A percentile compares a stretch with the other conserved stretches of the same genome.
These are phyloP conservation scores for Penicillium bialowiezense DNA, from an alignment of 495 filamentous ascomycete species.

Conservation along the genomic window DNA sequence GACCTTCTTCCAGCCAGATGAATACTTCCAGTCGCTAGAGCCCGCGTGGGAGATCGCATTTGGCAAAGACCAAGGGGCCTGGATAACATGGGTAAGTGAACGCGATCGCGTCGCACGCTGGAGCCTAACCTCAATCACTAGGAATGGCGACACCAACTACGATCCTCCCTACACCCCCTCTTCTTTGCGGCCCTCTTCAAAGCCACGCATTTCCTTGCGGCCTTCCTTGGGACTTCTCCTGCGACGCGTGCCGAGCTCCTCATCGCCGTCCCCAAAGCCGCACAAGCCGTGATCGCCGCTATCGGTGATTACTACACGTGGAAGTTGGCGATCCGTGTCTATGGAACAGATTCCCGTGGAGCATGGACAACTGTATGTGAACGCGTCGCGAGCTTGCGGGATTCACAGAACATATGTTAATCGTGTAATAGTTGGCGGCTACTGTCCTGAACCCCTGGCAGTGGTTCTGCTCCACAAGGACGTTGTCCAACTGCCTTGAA, in stretches of 20 bases:
- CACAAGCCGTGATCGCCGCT: constrained; percentile 77
- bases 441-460: constrained; percentile 88
- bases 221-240: constrained; percentile 44
- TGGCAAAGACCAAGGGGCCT: constrained; percentile 71
- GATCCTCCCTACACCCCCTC: constrained; percentile 87
- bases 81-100: constrained; percentile 87
- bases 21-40: constrained; percentile 95
- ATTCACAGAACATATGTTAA: background rate
- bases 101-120: constrained; percentile 5
- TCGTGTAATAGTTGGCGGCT: constrained; percentile 49
- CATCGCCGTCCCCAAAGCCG: constrained; percentile 65
- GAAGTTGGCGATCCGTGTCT: constrained; percentile 71
- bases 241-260: constrained; percentile 59
- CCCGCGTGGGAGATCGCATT: constrained; percentile 92
- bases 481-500: constrained; percentile 91
- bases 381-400: background rate
- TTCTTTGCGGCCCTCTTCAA: constrained; percentile 80
- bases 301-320: constrained; percentile 86
- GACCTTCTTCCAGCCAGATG: constrained; percentile 99
- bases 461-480: constrained; percentile 92
- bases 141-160: constrained; percentile 92
- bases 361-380: constrained; percentile 67
- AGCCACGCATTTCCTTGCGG: constrained; percentile 50
- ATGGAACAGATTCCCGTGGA: constrained; percentile 60
- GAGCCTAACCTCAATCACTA: constrained; percentile 31